A percentile compares a stretch with the other conserved stretches of the same genome.
These are phyloP conservation scores for Parathielavia appendiculata DNA, from an alignment of 495 filamentous ascomycete species.

Conservation along the genomic window DNA sequence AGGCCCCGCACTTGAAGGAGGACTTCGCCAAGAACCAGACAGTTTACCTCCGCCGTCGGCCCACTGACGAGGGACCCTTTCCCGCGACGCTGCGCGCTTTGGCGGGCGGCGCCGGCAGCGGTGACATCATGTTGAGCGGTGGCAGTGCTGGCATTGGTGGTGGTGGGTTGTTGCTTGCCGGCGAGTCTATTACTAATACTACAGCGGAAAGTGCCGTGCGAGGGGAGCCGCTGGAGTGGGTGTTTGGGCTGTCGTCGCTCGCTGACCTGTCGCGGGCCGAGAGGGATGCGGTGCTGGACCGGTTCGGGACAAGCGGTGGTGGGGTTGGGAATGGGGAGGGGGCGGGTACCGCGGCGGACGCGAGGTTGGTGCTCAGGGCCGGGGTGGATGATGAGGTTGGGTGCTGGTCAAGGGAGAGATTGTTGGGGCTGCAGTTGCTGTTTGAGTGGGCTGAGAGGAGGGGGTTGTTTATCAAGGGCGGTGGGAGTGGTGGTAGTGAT, in stretches of 20 bases:
- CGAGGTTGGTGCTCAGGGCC: constrained; percentile 62
- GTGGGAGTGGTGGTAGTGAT: neutral
- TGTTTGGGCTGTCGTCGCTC: constrained; percentile 63
- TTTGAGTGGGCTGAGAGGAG: constrained; percentile 72
- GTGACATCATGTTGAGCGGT: too few species aligned
- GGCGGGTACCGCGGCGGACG: constrained; percentile 68
- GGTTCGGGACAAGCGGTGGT: constrained; percentile 25
- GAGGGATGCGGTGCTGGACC: constrained; percentile 61
- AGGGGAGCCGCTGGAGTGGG: constrained; percentile 65
- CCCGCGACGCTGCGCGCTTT: constrained; percentile 67
- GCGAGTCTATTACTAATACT: neutral
- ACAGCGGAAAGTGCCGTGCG: too few species aligned
- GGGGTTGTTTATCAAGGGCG: constrained; percentile 6
- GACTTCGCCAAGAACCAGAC: constrained; percentile 72
- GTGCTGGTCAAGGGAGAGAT: constrained; percentile 53
- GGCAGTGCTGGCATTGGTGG: constrained; percentile 4
- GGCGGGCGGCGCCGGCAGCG: constrained; percentile 36
- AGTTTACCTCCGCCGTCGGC: constrained; percentile 74
- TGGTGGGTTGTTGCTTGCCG: neutral
- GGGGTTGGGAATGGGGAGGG: constrained; percentile 41
- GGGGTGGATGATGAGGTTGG: constrained; percentile 46
- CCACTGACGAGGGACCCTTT: constrained; percentile 66
- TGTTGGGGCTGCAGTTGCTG: constrained; percentile 70
- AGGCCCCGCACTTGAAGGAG: constrained; percentile 57
- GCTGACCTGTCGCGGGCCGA: constrained; percentile 68